Evolutionary conservation across 768 basidiomycete species (phyloP), one percentile per base, ranked within the genome.

Genomic region (Boletus rubescentipes): DNA sequence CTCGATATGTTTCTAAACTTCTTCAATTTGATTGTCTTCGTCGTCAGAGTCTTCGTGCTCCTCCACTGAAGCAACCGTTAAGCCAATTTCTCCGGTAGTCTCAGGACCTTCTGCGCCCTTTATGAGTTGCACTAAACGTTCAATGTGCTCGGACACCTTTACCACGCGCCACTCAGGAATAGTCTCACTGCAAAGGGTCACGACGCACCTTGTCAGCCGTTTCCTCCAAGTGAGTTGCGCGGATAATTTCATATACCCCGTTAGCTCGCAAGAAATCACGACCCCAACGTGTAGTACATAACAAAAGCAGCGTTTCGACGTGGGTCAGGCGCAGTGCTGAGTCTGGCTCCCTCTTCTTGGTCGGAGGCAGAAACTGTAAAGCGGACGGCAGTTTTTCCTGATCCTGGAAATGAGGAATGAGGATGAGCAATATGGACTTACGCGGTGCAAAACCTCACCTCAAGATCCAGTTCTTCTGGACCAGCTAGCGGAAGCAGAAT

Each of bases 381-480:
- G 87, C 81, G 12, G 84, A 74, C 0, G 89, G 93, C 0, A 99
- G 79, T 39, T 83, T 84, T 60, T 99, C 97, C 75, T 93, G 89
- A 38, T 92, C 91, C 89, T 96, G 63, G 30, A 49, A 23, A 45
- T 15, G n/a, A 3, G n/a, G 4, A 9, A 47, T 55, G 36, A 51
- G 49, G 36, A 36, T 20, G 15, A 31, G 37, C 5, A 47, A 43
- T 30, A 30, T 58, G 20, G 18, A 3, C 26, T 5, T 7, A 23
- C 11, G 6, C 7, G 23, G 20, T n/a, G 26, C 26, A 18, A 20
- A 42, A 21, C 50, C 77, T 49, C 60, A 91, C 92, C 57, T 98
- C 95, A 1, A 96, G 77, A 52, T 97, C 94, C 55, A 91, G 86
- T 71, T 98, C 97, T 70, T 98, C 97, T 1, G 93, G 89, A 7